A percentile compares a stretch with the other conserved stretches of the same genome.
These are phyloP conservation scores for Xylaria telfairii DNA, from an alignment of 495 filamentous ascomycete species.

Conservation along the genomic window DNA sequence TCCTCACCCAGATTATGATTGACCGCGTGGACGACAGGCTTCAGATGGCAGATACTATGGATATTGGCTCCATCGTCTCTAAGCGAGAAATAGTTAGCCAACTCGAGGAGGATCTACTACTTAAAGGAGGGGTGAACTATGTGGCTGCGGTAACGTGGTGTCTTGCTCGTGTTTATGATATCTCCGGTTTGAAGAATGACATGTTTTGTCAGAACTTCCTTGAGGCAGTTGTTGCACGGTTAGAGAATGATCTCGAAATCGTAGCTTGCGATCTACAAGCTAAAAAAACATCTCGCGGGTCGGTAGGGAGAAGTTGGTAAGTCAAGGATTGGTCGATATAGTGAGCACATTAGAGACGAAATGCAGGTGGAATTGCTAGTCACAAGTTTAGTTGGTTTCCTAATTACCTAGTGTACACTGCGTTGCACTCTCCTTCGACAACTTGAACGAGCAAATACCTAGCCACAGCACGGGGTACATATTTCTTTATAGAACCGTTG, in stretches of 20 bases:
- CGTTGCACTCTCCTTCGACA: background rate
- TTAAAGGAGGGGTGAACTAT: constrained; percentile 5
- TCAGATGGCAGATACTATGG: background rate
- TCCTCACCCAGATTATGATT: constrained; percentile 1
- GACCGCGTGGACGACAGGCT: background rate
- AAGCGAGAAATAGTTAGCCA: background rate
- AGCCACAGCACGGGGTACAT: background rate
- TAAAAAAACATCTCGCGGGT: background rate
- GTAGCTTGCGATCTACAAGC: background rate
- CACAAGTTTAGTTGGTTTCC: background rate
- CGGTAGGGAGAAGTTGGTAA: background rate
- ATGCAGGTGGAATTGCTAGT: background rate
- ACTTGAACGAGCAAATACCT: background rate
- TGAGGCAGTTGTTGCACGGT: constrained; percentile 19
- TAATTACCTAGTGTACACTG: background rate
- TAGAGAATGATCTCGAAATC: constrained; percentile 21
- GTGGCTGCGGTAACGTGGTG: background rate
- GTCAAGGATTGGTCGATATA: background rate
- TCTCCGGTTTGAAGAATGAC: constrained; percentile 14
- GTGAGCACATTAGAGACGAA: background rate
- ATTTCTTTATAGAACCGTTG: too few species aligned
- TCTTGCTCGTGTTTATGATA: background rate
- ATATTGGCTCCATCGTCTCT: background rate
- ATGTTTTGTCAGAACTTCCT: constrained; percentile 26
- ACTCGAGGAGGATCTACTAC: background rate